Evolutionary conservation across 805 yeast genomes (phyloP), one percentile per base, ranked within the genome.

Genomic region (Wickerhamomyces silvicola): DNA sequence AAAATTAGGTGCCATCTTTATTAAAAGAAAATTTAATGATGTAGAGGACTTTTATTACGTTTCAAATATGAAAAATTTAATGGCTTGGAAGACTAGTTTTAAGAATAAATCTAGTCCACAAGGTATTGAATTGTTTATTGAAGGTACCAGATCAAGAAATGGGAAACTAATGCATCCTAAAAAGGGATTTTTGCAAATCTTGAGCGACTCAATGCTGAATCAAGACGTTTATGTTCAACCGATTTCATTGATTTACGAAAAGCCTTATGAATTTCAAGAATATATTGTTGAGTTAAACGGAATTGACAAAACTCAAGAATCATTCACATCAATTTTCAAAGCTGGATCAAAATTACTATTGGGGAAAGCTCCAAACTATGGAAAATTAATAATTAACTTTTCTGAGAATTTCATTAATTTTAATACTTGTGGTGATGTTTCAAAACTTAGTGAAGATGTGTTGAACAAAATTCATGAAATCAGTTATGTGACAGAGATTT

Each of bases 101-200:
- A 40, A 40, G 12, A 21, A 32, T 8, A 17, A 28, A 6, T 25
- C 34, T 24, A 7, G 33, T 26, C 15, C 41, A 32, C 13, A 36
- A 30, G 19, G 6, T 5, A 33, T 45, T 6, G 51, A 46, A 21
- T 25, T 46, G 14, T 46, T 46, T 26, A 41, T 46, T 14, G 51
- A 46, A 22, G 51, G 51, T 10, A 42, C 48, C 3, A 32, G 51
- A 15, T 46, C 51, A 4, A 37, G 51, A 33, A 46, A 46, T 29
- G 51, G 51, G 20, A 46, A 46, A 27, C 28, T 41, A 11, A 40
- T 44, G 46, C 36, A 42, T 17, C 41, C 49, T 7, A 46, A 44
- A 26, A 39, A 42, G 6, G 51, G 51, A 6, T 44, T 46, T 24
- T 24, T 46, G 36, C 37, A 40, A 13, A 21, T 41, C 17, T 17